A percentile compares a stretch with the other conserved stretches of the same genome.
Evolutionary conservation across 2,329 filamentous ascomycete genomes (phyloP).

Genomic region (Trichoderma cornu-damae): DNA sequence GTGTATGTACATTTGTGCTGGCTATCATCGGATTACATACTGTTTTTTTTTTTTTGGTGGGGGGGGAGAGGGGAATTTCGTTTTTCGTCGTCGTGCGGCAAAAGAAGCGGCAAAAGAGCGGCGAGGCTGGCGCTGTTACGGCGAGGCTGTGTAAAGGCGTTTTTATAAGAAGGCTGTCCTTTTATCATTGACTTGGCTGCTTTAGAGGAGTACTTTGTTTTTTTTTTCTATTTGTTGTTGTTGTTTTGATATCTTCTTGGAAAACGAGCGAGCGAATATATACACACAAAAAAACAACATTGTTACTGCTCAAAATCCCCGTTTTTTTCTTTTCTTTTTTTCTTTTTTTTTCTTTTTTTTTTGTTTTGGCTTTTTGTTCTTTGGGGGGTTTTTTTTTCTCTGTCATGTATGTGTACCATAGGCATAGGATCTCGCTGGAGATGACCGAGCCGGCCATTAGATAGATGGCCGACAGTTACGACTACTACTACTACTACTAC

Average conservation of each 20-base stretch:
- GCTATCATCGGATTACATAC: background rate
- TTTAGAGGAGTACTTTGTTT: conserved; percentile 4
- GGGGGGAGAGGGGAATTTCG: too few relatives aligned
- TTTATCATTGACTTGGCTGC: conserved; percentile 11
- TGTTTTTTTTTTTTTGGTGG: too few relatives aligned
- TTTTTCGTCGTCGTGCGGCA: background rate
- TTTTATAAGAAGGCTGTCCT: conserved; percentile 13
- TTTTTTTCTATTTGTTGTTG: too few relatives aligned
- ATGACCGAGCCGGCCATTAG: conserved; percentile 9
- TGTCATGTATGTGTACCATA: conserved; percentile 17
- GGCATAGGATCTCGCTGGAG: conserved; percentile 14
- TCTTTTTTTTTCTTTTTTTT: too few relatives aligned
- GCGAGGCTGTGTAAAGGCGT: conserved; percentile 14
- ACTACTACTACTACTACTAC: conserved; percentile 6
- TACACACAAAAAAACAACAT: background rate
- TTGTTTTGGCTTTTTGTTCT: too few relatives aligned
- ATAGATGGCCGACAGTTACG: conserved; percentile 14
- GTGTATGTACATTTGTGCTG: background rate
- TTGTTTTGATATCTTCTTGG: too few relatives aligned
- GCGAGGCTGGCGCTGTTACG: conserved; percentile 1
- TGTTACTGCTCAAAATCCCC: background rate
- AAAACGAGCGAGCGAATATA: conserved; percentile 1
- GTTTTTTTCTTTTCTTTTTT: too few relatives aligned
- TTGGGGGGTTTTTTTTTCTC: too few relatives aligned
- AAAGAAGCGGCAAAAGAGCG: background rate